phyloP scores from a whole-genome alignment of 306 rosid genomes.

The Macrotyloma uniflorum region DNA sequence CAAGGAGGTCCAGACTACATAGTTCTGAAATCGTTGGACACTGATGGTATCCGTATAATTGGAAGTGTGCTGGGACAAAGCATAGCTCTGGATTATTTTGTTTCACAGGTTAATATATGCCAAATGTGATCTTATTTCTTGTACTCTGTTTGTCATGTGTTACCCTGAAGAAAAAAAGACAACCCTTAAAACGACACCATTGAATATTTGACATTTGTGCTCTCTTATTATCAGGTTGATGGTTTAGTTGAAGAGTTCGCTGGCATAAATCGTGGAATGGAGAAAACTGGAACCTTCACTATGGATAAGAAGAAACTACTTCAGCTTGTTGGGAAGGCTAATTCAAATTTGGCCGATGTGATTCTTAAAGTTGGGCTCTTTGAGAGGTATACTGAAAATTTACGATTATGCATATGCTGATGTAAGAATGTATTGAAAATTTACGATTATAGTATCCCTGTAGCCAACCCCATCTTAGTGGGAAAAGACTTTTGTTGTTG shows the following conservation, averaged over 20 bases:
- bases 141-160: conserved; percentile 9
- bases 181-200: neutral
- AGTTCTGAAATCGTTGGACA: conserved; percentile 80
- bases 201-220: conserved; percentile 27
- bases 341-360: conserved; percentile 90
- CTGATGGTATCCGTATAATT: conserved; percentile 86
- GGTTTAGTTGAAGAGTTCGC: conserved; percentile 93
- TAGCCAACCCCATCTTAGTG: neutral
- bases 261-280: conserved; percentile 93
- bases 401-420: neutral
- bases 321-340: conserved; percentile 98
- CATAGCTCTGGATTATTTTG: conserved; percentile 97
- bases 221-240: conserved; percentile 71
- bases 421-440: neutral
- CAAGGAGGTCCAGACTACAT: conserved; percentile 91
- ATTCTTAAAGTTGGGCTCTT: conserved; percentile 98
- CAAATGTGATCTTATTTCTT: neutral
- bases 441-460: neutral
- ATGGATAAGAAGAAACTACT: conserved; percentile 97
- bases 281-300: conserved; percentile 95
- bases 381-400: conserved; percentile 60
- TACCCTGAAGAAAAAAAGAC: neutral
- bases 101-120: conserved; percentile 74
- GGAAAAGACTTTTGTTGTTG: neutral
- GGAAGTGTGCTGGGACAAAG: conserved; percentile 98